Evolutionary conservation across 768 basidiomycete species (phyloP), one percentile per base, ranked within the genome.

Genomic region (Termitomyces sp.): DNA sequence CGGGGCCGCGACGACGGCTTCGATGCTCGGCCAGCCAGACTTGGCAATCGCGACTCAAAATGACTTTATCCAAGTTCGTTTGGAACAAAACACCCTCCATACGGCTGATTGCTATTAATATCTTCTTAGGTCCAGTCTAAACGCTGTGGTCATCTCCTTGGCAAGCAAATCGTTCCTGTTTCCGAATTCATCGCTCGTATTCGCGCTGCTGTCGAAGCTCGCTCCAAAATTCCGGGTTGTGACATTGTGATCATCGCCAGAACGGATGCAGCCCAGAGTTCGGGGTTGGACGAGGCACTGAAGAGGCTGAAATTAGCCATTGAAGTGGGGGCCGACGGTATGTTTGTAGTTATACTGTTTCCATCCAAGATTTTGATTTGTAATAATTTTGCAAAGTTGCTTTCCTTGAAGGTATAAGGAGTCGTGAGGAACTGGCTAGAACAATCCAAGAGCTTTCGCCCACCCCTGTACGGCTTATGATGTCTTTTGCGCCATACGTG

Each of bases 11-110:
- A 82, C 81, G 0, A 82, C 80, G 1, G 82, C 82, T 3, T 82
- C 81, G 10, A 75, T 77, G 52, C 76, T 82, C 28, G 82, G 81
- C 32, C 76, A 78, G 65, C 80, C 81, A 9, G 82, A 83, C 63
- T 66, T 83, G 40, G 82, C 80, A 5, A 80, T 82, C 55, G 79
- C 81, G 16, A 82, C 80, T 18, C 67, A 80, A 55, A 81, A 80
- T 60, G 81, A 82, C 62, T 82, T 83, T 62, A 73, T 78, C 33
- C 75, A 76, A 70, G 78, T 76, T 60, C 55, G 49, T 22, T 40
- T 24, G n/a, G n/a, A 3, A 40, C 18, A 10, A 26, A 7, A 30
- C 14, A 24, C 7, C 35, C 16, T 10, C 6, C 10, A 35, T 10
- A 3, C 9, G n/a, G 7, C 8, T 55, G 13, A 50, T 18, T 20